Evolutionary conservation across 805 yeast species (phyloP).

Genomic region (Saccharomycopsis capsularis): DNA sequence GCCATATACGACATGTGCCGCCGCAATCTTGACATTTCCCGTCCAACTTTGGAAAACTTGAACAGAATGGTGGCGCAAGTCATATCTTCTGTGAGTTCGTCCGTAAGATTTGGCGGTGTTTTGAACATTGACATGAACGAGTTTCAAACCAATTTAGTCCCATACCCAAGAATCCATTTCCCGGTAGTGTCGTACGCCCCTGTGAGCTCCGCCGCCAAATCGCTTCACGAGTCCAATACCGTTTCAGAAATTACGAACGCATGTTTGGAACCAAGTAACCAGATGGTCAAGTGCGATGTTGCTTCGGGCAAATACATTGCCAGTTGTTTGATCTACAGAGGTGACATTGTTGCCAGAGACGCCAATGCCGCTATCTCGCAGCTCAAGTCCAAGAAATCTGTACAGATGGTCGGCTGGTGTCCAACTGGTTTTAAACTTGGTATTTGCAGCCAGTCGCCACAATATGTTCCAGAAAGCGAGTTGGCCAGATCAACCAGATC

Average conservation of each 20-base stretch:
- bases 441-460: slow-evolving; percentile 96
- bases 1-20: slow-evolving; percentile 98
- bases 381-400: slow-evolving; percentile 89
- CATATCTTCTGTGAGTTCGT: slow-evolving; percentile 94
- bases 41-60: slow-evolving; percentile 82
- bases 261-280: slow-evolving; percentile 97
- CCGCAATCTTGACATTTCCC: slow-evolving; percentile 83
- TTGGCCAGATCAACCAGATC: slow-evolving; percentile 92
- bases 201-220: slow-evolving; percentile 82
- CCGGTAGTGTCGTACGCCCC: slow-evolving; percentile 98
- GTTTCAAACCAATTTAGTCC: slow-evolving; percentile 97
- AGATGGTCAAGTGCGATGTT: slow-evolving; percentile 98
- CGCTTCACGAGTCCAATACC: slow-evolving; percentile 89
- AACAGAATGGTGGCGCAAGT: slow-evolving; percentile 95
- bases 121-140: slow-evolving; percentile 95
- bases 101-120: slow-evolving; percentile 94
- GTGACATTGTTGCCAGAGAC: slow-evolving; percentile 96
- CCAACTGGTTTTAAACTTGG: slow-evolving; percentile 99
- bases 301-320: slow-evolving; percentile 98
- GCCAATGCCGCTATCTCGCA: slow-evolving; percentile 95
- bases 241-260: slow-evolving; percentile 94
- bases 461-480: slow-evolving; percentile 81
- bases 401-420: slow-evolving; percentile 98
- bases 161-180: slow-evolving; percentile 99
- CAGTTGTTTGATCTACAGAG: slow-evolving; percentile 93